Conservation (phyloP, 768 basidiomycete species). For the Podaxis pistillaris region DNA sequence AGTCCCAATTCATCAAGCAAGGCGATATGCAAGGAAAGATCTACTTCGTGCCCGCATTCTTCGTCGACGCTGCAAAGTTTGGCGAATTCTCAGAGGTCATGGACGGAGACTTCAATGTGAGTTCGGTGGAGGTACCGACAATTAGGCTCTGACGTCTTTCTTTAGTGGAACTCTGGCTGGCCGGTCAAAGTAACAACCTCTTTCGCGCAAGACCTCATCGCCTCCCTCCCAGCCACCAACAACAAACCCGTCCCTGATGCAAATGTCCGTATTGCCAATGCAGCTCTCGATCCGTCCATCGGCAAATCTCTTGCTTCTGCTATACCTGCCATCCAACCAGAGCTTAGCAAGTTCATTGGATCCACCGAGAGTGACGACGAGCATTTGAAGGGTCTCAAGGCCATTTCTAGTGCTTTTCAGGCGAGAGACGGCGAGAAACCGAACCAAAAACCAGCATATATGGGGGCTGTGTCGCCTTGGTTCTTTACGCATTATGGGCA, state of each 20-base stretch:
- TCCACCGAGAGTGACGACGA: slow-evolving; percentile 50
- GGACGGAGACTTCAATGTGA: slow-evolving; percentile 60
- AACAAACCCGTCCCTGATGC: background rate
- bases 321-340: slow-evolving; percentile 23
- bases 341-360: slow-evolving; percentile 41
- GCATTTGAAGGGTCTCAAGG: slow-evolving; percentile 46
- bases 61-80: slow-evolving; percentile 51
- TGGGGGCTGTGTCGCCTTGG: slow-evolving; percentile 66
- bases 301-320: slow-evolving; percentile 17
- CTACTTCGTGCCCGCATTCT: slow-evolving; percentile 71
- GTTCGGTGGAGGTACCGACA: slow-evolving; percentile 17
- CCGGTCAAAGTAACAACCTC: slow-evolving; percentile 56
- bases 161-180: slow-evolving; percentile 83
- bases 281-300: slow-evolving; percentile 17
- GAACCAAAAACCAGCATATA: slow-evolving; percentile 35
- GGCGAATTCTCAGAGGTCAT: slow-evolving; percentile 46
- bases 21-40: slow-evolving; percentile 46
- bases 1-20: slow-evolving; percentile 46
- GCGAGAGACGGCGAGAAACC: slow-evolving; percentile 25
- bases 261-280: slow-evolving; percentile 4
- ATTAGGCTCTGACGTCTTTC: slow-evolving; percentile 9
- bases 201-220: slow-evolving; percentile 33
- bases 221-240: slow-evolving; percentile 5
- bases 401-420: slow-evolving; percentile 24
- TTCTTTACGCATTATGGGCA: slow-evolving; percentile 79